Evolutionary conservation across 352 stramenopile species (phyloP).

Genomic region (Globisporangium camurandrum): DNA sequence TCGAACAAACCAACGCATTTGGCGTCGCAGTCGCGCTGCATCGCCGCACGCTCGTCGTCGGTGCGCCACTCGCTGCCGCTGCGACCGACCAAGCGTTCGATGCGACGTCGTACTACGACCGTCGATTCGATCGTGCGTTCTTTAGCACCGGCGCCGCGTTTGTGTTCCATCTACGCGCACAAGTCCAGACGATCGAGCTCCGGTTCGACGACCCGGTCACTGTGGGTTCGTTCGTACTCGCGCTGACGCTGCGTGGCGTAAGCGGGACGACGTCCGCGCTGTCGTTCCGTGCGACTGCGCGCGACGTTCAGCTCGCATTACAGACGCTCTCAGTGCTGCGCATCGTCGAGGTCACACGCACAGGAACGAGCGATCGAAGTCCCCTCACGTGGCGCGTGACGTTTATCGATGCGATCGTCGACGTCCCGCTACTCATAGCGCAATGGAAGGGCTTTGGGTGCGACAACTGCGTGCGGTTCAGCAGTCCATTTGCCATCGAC

Average conservation of each 20-base stretch:
- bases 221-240: conserved; percentile 68
- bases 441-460: conserved; percentile 65
- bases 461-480: conserved; percentile 64
- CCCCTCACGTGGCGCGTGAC: conserved; percentile 79
- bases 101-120: conserved; percentile 44
- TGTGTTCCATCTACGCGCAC: conserved; percentile 65
- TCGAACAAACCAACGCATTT: conserved; percentile 86
- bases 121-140: conserved; percentile 45
- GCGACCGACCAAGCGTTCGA: conserved; percentile 56
- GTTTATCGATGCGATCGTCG: conserved; percentile 70
- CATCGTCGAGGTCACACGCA: conserved; percentile 73
- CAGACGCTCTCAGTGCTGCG: conserved; percentile 74
- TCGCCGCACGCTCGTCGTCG: conserved; percentile 83
- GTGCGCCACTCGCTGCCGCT: conserved; percentile 80
- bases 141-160: conserved; percentile 72
- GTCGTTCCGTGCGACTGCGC: conserved; percentile 53
- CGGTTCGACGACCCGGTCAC: conserved; percentile 53
- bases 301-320: conserved; percentile 69
- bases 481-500: conserved; percentile 44
- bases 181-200: conserved; percentile 59
- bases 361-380: conserved; percentile 62
- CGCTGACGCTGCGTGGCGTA: conserved; percentile 49
- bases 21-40: conserved; percentile 79
- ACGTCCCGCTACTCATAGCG: conserved; percentile 45
- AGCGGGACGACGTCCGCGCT: conserved; percentile 51